Evolutionary conservation across 2,329 filamentous ascomycete genomes (phyloP).

Genomic region (Talaromyces sp.): DNA sequence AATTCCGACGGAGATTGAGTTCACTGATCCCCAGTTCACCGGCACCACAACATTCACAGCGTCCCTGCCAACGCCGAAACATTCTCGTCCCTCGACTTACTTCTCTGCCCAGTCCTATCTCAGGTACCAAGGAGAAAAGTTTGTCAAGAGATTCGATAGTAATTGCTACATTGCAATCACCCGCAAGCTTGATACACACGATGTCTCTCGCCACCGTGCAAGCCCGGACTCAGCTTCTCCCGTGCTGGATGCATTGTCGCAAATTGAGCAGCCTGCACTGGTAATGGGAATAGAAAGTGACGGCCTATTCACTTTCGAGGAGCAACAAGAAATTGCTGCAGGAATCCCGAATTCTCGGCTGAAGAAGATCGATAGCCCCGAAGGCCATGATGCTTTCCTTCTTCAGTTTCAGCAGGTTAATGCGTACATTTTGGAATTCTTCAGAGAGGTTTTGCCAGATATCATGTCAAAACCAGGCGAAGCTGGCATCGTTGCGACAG

Average conservation of each 20-base stretch:
- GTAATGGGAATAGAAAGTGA: constrained; percentile 94
- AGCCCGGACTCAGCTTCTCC: constrained; percentile 39
- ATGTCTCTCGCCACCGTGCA: constrained; percentile 75
- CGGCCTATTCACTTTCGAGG: constrained; percentile 92
- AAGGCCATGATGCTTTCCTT: constrained; percentile 94
- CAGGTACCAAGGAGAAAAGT: constrained; percentile 93
- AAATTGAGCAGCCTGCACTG: constrained; percentile 84
- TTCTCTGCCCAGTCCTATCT: constrained; percentile 98
- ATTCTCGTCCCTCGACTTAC: constrained; percentile 65
- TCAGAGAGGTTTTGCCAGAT: constrained; percentile 77
- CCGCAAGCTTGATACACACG: constrained; percentile 94
- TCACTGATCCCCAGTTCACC: constrained; percentile 67
- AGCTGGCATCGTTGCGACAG: constrained; percentile 47
- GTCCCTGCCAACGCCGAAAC: constrained; percentile 29
- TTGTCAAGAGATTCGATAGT: constrained; percentile 93
- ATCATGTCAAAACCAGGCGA: constrained; percentile 70
- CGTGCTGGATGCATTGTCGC: constrained; percentile 69
- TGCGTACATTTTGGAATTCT: constrained; percentile 75
- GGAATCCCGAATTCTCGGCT: constrained; percentile 74
- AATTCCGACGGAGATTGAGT: constrained; percentile 32
- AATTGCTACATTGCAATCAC: constrained; percentile 99
- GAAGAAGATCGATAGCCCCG: constrained; percentile 85
- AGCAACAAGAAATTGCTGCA: constrained; percentile 86
- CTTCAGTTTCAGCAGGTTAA: constrained; percentile 98
- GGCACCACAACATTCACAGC: constrained; percentile 57